Base-by-base conservation (phyloP, 2,329 filamentous ascomycete genomes). In the Penicillium digitatum region DNA sequence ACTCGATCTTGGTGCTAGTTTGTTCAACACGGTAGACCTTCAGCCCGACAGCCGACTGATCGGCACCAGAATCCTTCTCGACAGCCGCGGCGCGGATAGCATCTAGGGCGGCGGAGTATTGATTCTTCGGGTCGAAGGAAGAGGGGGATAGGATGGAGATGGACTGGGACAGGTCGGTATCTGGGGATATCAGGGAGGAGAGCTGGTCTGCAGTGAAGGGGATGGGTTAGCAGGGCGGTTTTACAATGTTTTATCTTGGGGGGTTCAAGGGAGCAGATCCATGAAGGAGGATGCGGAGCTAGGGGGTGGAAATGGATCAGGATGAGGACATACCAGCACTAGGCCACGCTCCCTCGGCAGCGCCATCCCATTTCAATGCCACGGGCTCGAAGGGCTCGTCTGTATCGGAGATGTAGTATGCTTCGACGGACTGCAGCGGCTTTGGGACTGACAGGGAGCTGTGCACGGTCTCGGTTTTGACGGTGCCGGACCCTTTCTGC, bases 321-420 rank as follows among this genome's bases (percentile, higher is more conserved):
- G 11, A 12, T 9, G 27, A 24, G 20, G 22, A 64, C 64, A 48
- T 69, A 74, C 72, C 62, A 54, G 64, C 55, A 54, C 64, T 68
- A 35, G 73, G 73, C 71, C 71, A 74, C 11, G 58, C 48, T 2
- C 70, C 72, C 49, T 60, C 60, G 26, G 55, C 52, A 14, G 72
- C 72, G 1, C 65, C 70, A 34, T 71, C 64, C 71, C 82, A 89
- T 61, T 78, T 80, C 62, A 95, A 71, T 50, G 82, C 84, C 6
- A 96, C 89, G 3, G 85, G 84, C 70, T 88, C 85, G 72, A 95
- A 96, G 5, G 87, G 86, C 78, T 95, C 90, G 70, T 96, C 91
- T 29, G 89, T 85, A 56, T 96, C 92, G 58, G 87, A 94, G 16
- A 83, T 73, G 72, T 94, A 95, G 68, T 87, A 86, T 40, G 79